phyloP scores from a whole-genome alignment of 257 asterid genomes.

The Salvia rosmarinus region DNA sequence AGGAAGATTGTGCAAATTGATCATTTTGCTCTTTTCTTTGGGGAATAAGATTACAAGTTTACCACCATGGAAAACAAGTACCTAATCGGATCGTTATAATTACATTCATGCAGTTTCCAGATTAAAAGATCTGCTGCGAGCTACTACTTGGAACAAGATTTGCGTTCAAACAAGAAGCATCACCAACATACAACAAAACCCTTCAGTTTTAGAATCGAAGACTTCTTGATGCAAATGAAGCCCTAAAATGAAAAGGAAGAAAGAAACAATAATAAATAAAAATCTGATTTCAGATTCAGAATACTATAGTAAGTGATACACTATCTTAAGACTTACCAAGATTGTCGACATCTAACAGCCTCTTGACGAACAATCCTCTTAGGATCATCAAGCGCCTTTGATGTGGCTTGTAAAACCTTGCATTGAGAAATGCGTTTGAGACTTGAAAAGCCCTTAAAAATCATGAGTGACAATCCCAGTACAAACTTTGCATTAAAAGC shows the following conservation, averaged over 20 bases:
- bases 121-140: background rate
- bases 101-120: background rate
- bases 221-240: conserved; percentile 58
- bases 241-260: conserved; percentile 45
- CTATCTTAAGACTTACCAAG: conserved; percentile 54
- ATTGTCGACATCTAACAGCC: conserved; percentile 88
- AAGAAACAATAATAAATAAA: conserved; percentile 6
- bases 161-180: conserved; percentile 11
- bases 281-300: conserved; percentile 4
- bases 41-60: too few relatives aligned
- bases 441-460: conserved; percentile 5
- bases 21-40: background rate
- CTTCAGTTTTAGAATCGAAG: conserved; percentile 43
- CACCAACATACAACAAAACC: conserved; percentile 29
- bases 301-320: conserved; percentile 6
- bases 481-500: background rate
- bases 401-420: conserved; percentile 75
- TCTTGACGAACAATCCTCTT: conserved; percentile 85
- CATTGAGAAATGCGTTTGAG: conserved; percentile 23
- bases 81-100: background rate
- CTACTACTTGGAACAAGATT: background rate
- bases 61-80: background rate
- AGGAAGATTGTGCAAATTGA: too few relatives aligned
- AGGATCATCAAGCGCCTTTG: conserved; percentile 86
- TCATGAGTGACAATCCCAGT: background rate